These are phyloP conservation scores for Apiospora phragmitis DNA, from an alignment of 2,329 filamentous ascomycete genomes.

Conservation along the genomic window DNA sequence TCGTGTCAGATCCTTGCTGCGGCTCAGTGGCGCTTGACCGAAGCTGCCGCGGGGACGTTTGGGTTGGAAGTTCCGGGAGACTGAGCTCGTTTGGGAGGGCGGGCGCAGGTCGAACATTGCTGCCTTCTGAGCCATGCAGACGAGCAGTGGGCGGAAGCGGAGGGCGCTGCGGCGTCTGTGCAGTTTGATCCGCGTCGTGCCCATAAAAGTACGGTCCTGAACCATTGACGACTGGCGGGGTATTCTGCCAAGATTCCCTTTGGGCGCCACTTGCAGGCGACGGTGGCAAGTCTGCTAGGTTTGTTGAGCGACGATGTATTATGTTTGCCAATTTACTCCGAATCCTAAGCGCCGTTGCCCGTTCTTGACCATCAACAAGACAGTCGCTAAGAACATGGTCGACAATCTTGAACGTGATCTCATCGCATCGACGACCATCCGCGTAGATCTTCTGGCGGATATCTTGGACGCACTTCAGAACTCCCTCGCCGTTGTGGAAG, in stretches of 20 bases:
- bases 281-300: too few relatives aligned
- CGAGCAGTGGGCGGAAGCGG: neutral
- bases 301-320: too few relatives aligned
- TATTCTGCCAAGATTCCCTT: too few relatives aligned
- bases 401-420: neutral
- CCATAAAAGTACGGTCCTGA: too few relatives aligned
- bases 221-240: neutral
- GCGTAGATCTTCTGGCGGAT: fast-evolving
- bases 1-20: neutral
- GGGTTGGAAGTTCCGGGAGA: neutral
- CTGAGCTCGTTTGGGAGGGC: neutral
- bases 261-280: neutral
- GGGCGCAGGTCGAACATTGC: neutral
- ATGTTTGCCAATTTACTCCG: neutral
- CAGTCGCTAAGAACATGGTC: neutral
- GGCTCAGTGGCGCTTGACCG: neutral
- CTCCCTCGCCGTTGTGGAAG: neutral
- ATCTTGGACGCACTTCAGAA: neutral
- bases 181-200: neutral
- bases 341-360: neutral
- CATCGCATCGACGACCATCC: neutral
- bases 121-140: neutral
- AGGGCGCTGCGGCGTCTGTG: neutral
- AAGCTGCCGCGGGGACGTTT: neutral
- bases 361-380: fast-evolving